These are phyloP conservation scores for Didymella keratinophila DNA, from an alignment of 2,329 filamentous ascomycete species.

Conservation along the genomic window DNA sequence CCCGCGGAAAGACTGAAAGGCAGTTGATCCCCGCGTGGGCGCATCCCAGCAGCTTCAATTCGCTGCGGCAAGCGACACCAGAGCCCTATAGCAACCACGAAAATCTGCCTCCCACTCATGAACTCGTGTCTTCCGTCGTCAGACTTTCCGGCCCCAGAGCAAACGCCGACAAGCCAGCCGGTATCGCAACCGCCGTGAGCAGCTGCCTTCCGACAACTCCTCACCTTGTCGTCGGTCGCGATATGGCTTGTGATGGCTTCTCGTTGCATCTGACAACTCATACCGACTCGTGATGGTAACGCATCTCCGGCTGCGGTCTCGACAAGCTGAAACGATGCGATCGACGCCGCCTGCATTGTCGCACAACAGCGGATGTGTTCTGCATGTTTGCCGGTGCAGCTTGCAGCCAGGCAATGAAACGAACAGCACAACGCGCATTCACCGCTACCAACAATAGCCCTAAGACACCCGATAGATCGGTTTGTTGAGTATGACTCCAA, in stretches of 20 bases:
- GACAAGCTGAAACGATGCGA: conserved; percentile 14
- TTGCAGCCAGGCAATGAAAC: conserved; percentile 11
- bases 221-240: neutral
- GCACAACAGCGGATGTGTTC: conserved; percentile 17
- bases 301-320: conserved; percentile 10
- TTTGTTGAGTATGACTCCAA: conserved; percentile 20
- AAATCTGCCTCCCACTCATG: conserved; percentile 1
- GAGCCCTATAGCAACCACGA: neutral
- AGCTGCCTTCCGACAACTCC: conserved; percentile 2
- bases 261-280: conserved; percentile 17
- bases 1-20: conserved; percentile 1
- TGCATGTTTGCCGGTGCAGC: conserved; percentile 14
- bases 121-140: neutral
- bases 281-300: conserved; percentile 15
- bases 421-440: conserved; percentile 19
- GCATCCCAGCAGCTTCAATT: conserved; percentile 9
- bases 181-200: neutral
- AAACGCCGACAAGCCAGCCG: neutral
- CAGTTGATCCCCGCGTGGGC: conserved; percentile 14
- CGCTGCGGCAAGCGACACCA: conserved; percentile 9
- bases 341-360: conserved; percentile 15
- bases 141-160: neutral
- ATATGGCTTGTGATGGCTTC: conserved; percentile 6
- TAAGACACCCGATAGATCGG: conserved; percentile 5
- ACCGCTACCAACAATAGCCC: conserved; percentile 14